Conservation (phyloP, 1,284 basidiomycete species). For the Trametes polyzona region DNA sequence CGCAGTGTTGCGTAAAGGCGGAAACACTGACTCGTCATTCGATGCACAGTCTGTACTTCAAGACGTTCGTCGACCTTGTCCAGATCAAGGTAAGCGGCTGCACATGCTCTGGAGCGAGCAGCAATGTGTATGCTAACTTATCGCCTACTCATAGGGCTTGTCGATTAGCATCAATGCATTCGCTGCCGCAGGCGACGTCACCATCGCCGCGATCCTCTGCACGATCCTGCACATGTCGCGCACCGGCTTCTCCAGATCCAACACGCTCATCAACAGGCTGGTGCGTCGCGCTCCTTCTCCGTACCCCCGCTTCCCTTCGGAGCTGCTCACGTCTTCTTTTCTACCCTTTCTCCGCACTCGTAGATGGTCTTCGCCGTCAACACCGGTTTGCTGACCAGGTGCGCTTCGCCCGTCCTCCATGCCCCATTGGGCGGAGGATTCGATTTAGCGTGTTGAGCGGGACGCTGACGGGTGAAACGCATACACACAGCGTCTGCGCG, state of each 20-base stretch:
- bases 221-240: slow-evolving; percentile 52
- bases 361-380: slow-evolving; percentile 60
- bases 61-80: slow-evolving; percentile 48
- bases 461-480: not conserved
- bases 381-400: slow-evolving; percentile 55
- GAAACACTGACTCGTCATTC: not conserved
- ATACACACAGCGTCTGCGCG: slow-evolving; percentile 48
- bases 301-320: not conserved
- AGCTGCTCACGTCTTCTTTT: not conserved
- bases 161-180: slow-evolving; percentile 60
- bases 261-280: slow-evolving; percentile 60
- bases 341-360: no score
- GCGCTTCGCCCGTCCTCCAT: not conserved
- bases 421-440: no score
- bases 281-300: slow-evolving; percentile 34
- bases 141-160: slow-evolving; percentile 46
- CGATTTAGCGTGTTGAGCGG: not conserved
- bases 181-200: slow-evolving; percentile 53
- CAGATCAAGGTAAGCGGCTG: slow-evolving; percentile 44
- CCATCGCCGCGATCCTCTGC: slow-evolving; percentile 53
- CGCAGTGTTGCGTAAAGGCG: no score
- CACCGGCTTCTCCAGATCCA: slow-evolving; percentile 59
- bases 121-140: not conserved
- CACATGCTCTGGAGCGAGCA: not conserved
- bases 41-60: slow-evolving; percentile 17